These are phyloP conservation scores for Leucocoprinus birnbaumii DNA, from an alignment of 768 basidiomycete genomes.

Conservation along the genomic window DNA sequence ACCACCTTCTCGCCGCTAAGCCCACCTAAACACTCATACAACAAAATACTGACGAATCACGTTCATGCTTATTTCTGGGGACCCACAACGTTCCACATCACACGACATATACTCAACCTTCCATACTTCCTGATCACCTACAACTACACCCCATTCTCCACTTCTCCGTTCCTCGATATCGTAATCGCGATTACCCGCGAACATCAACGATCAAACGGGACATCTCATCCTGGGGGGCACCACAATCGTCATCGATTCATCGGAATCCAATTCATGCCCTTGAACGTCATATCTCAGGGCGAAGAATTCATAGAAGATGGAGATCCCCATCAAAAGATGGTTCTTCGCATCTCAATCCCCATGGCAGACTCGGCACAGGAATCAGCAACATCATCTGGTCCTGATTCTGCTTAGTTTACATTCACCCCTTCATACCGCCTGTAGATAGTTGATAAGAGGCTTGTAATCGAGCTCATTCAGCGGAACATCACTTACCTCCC, in stretches of 20 bases:
- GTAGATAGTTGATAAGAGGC: no score
- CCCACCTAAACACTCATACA: not conserved
- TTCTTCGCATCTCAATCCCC: constrained; percentile 42
- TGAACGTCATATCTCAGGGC: constrained; percentile 39
- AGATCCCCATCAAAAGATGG: constrained; percentile 85
- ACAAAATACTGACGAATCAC: constrained; percentile 1
- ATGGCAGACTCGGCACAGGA: no score
- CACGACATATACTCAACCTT: no score
- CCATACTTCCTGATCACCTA: not conserved
- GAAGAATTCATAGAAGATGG: constrained; percentile 80
- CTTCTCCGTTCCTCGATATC: no score
- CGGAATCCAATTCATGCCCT: not conserved
- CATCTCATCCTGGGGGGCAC: not conserved
- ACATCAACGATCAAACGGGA: no score
- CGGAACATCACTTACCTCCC: no score
- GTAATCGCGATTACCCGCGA: no score
- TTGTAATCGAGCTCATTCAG: no score
- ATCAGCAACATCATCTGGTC: no score
- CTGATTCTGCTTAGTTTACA: no score
- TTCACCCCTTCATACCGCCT: no score
- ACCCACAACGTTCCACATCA: constrained; percentile 2
- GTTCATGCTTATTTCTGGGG: not conserved
- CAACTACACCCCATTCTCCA: no score
- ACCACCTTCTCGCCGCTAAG: not conserved
- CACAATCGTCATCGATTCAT: not conserved